A percentile compares a stretch with the other conserved stretches of the same genome.
Evolutionary conservation across 805 yeast species (phyloP).

Genomic region (Kockiozyma suomiensis): DNA sequence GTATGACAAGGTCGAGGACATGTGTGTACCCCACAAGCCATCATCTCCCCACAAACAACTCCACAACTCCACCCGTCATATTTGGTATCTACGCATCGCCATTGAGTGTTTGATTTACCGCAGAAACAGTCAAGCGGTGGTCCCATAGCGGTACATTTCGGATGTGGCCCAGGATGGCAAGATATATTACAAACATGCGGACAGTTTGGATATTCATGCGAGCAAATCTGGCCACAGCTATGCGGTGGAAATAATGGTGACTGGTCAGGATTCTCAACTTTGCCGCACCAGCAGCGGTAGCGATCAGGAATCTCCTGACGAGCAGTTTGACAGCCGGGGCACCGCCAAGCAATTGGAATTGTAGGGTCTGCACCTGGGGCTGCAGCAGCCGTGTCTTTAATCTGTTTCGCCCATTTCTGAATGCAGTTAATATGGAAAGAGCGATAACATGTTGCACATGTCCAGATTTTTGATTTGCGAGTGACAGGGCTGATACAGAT

Average conservation of each 20-base stretch:
- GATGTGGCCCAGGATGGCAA: constrained; percentile 92
- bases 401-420: constrained; percentile 80
- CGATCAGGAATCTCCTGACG: constrained; percentile 52
- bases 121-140: constrained; percentile 72
- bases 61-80: constrained; percentile 73
- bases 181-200: constrained; percentile 71
- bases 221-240: constrained; percentile 86
- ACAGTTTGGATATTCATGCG: constrained; percentile 54
- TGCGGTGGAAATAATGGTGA: constrained; percentile 64
- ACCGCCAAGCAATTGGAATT: constrained; percentile 62
- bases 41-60: constrained; percentile 57
- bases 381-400: constrained; percentile 46
- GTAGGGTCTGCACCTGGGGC: constrained; percentile 8
- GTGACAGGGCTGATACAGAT: constrained; percentile 86
- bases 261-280: constrained; percentile 60
- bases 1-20: constrained; percentile 69
- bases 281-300: constrained; percentile 89
- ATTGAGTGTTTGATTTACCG: constrained; percentile 65
- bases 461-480: constrained; percentile 68
- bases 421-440: constrained; percentile 87
- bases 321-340: constrained; percentile 76
- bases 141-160: constrained; percentile 76
- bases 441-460: constrained; percentile 74
- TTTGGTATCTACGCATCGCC: constrained; percentile 74
- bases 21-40: constrained; percentile 73